These are phyloP conservation scores for Grifola frondosa DNA, from an alignment of 1,284 basidiomycete genomes.

Conservation along the genomic window DNA sequence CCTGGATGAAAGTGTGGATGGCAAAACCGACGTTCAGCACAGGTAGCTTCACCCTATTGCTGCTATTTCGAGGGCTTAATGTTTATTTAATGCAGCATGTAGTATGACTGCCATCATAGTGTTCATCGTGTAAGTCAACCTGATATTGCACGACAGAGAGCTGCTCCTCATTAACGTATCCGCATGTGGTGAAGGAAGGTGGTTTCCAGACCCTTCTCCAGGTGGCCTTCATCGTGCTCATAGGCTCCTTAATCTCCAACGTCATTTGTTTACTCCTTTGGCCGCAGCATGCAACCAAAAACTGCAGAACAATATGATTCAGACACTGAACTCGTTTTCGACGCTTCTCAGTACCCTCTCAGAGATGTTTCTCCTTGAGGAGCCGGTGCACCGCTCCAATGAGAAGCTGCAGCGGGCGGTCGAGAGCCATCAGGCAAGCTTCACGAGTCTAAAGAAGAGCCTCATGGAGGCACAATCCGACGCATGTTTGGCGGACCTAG, in stretches of 20 bases:
- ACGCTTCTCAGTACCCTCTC: conserved; percentile 83
- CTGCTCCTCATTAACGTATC: conserved; percentile 7
- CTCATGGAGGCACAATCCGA: conserved; percentile 85
- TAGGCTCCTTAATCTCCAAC: conserved; percentile 80
- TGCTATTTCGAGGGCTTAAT: background rate
- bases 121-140: conserved; percentile 74
- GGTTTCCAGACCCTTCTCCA: conserved; percentile 72
- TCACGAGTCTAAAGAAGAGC: conserved; percentile 83
- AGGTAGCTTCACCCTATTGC: conserved; percentile 42
- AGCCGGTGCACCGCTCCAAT: conserved; percentile 53
- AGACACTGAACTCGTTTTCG: conserved; percentile 83
- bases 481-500: conserved; percentile 51
- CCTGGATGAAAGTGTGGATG: conserved; percentile 91
- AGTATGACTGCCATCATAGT: conserved; percentile 90
- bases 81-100: conserved; percentile 54
- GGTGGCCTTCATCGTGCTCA: conserved; percentile 75
- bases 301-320: conserved; percentile 83
- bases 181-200: conserved; percentile 82
- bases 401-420: conserved; percentile 74
- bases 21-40: conserved; percentile 88
- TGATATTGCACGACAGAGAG: too few species aligned
- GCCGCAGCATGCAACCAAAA: conserved; percentile 81
- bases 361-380: conserved; percentile 82
- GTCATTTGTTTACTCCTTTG: conserved; percentile 82
- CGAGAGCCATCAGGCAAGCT: conserved; percentile 81